Conservation (phyloP, 495 filamentous ascomycete species). For the Penicillium pancosmium region DNA sequence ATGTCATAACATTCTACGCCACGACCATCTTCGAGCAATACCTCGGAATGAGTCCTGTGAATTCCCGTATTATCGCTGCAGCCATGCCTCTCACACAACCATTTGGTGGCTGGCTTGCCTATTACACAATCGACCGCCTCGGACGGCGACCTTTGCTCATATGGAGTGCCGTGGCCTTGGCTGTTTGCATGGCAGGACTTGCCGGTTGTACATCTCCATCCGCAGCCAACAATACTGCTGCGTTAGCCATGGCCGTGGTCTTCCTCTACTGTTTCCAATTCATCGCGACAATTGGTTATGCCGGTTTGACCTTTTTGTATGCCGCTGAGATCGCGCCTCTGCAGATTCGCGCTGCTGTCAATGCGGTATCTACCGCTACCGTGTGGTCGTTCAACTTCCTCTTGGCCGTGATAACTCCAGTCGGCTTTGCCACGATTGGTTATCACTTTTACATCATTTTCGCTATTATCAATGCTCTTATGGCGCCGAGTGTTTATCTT, state of each 20-base stretch:
- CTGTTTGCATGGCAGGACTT: constrained; percentile 60
- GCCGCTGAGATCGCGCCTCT: constrained; percentile 67
- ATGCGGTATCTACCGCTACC: constrained; percentile 60
- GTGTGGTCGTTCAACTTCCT: constrained; percentile 62
- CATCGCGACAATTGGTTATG: constrained; percentile 56
- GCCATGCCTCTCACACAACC: constrained; percentile 76
- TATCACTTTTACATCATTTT: constrained; percentile 52
- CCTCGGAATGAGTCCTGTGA: constrained; percentile 65
- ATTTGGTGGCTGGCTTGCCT: constrained; percentile 71
- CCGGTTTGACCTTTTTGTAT: constrained; percentile 67
- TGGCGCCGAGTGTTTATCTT: constrained; percentile 15
- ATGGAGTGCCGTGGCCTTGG: constrained; percentile 53
- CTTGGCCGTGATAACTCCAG: constrained; percentile 44
- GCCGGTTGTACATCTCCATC: constrained; percentile 45
- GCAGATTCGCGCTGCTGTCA: constrained; percentile 66
- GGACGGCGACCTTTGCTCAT: constrained; percentile 71
- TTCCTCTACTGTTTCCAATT: constrained; percentile 37
- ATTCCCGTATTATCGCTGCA: constrained; percentile 78
- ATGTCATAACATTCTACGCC: constrained; percentile 24
- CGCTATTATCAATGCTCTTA: constrained; percentile 40
- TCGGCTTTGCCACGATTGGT: constrained; percentile 46
- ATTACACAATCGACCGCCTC: constrained; percentile 76
- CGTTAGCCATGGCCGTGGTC: neutral
- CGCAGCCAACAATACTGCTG: neutral
- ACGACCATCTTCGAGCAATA: constrained; percentile 46